These are phyloP conservation scores for Hibiscus mutabilis DNA, from an alignment of 345 rosid species.

Conservation along the genomic window DNA sequence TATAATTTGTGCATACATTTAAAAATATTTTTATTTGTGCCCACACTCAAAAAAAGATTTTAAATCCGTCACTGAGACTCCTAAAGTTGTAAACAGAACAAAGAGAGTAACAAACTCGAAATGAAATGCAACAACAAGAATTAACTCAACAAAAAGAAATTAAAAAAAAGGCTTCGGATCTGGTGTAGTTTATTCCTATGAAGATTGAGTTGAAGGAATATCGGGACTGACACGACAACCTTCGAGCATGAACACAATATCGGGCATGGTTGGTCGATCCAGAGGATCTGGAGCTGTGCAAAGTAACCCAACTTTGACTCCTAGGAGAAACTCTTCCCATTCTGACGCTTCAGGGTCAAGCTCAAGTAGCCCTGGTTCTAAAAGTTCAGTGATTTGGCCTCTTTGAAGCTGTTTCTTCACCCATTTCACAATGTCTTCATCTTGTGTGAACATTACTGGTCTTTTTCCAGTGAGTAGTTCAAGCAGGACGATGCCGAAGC, in stretches of 20 bases:
- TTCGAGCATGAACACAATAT: slow-evolving; percentile 95
- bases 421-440: slow-evolving; percentile 96
- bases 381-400: slow-evolving; percentile 74
- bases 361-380: slow-evolving; percentile 89
- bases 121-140: too few species aligned
- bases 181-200: slow-evolving; percentile 44
- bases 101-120: too few species aligned
- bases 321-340: slow-evolving; percentile 96
- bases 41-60: too few species aligned
- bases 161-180: not conserved
- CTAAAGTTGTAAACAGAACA: too few species aligned
- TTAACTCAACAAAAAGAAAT: not conserved
- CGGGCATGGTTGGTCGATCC: slow-evolving; percentile 82
- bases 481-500: slow-evolving; percentile 84
- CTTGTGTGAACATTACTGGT: slow-evolving; percentile 86
- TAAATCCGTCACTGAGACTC: too few species aligned
- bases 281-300: slow-evolving; percentile 87
- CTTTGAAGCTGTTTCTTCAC: slow-evolving; percentile 87
- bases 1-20: too few species aligned
- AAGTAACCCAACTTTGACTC: slow-evolving; percentile 86
- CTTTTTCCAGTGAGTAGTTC: slow-evolving; percentile 82
- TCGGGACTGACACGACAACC: slow-evolving; percentile 93
- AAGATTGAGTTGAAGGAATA: slow-evolving; percentile 69
- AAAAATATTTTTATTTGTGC: too few species aligned
- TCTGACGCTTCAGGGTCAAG: slow-evolving; percentile 93